Evolutionary conservation across 148 eudicot genomes (phyloP).

Genomic region (Rhododendron simsii): DNA sequence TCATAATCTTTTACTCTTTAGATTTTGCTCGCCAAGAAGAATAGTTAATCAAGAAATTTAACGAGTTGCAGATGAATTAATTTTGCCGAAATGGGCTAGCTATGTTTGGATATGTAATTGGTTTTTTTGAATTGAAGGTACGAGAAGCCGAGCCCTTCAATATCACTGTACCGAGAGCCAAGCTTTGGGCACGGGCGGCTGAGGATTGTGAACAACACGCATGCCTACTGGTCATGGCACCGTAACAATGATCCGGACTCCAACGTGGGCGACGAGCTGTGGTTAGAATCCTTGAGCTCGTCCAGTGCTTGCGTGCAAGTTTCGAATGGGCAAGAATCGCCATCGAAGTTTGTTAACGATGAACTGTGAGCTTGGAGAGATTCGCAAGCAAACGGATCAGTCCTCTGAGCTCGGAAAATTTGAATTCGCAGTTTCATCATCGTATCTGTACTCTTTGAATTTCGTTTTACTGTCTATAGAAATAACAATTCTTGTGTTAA

Average conservation of each 20-base stretch:
- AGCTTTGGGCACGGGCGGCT: conserved; percentile 89
- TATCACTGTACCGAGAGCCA: conserved; percentile 60
- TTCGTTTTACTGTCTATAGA: too few relatives aligned
- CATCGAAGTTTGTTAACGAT: conserved; percentile 1
- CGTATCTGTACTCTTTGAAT: background rate
- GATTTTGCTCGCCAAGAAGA: too few relatives aligned
- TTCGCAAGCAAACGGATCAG: background rate
- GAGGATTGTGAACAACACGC: conserved; percentile 51
- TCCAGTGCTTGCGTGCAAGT: conserved; percentile 27
- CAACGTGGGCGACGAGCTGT: conserved; percentile 42
- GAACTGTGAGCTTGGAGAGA: conserved; percentile 13
- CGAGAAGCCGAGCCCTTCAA: conserved; percentile 46
- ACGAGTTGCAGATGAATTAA: too few relatives aligned
- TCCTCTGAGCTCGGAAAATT: background rate
- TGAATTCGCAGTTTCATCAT: too few relatives aligned
- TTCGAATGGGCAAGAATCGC: background rate
- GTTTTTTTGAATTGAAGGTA: conserved; percentile 34
- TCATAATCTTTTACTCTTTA: too few relatives aligned
- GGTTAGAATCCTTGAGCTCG: conserved; percentile 49
- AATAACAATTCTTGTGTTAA: too few relatives aligned
- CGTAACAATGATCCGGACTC: conserved; percentile 52
- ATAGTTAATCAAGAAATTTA: too few relatives aligned
- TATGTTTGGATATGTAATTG: background rate
- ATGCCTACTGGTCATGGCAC: conserved; percentile 85
- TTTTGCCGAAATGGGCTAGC: too few relatives aligned